These are phyloP conservation scores for Apiospora koreana DNA, from an alignment of 2,329 filamentous ascomycete species.

Conservation along the genomic window DNA sequence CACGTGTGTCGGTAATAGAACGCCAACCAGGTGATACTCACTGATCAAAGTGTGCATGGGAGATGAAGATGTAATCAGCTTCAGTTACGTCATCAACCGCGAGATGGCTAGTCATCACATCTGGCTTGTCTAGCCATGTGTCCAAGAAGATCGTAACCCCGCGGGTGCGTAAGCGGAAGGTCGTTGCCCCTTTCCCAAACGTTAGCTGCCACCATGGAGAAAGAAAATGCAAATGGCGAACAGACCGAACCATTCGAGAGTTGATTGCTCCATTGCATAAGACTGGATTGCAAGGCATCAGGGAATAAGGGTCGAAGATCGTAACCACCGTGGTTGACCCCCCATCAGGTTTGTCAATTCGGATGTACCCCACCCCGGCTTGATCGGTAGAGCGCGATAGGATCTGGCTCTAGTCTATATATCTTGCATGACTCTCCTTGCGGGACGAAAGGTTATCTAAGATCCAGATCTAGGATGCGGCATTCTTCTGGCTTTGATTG, in stretches of 20 bases:
- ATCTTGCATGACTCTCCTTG: neutral
- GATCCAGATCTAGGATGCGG: neutral
- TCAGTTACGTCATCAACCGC: conserved; percentile 21
- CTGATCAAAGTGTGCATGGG: conserved; percentile 28
- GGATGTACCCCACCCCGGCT: neutral
- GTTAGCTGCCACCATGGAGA: neutral
- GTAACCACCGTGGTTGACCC: neutral
- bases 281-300: neutral
- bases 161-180: conserved; percentile 15
- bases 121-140: conserved; percentile 19
- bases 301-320: neutral
- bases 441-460: neutral
- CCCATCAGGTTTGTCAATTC: neutral
- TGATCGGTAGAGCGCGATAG: neutral
- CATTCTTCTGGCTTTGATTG: neutral
- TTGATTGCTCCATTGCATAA: neutral
- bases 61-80: conserved; percentile 29
- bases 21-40: neutral
- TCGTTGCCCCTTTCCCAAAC: conserved; percentile 15
- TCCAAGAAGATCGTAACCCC: conserved; percentile 21
- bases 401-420: neutral
- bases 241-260: conserved; percentile 2
- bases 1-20: neutral
- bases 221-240: too few species aligned
- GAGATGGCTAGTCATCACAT: conserved; percentile 16